Evolutionary conservation across 768 basidiomycete species (phyloP), one percentile per base, ranked within the genome.

Genomic region (Mycena venus): DNA sequence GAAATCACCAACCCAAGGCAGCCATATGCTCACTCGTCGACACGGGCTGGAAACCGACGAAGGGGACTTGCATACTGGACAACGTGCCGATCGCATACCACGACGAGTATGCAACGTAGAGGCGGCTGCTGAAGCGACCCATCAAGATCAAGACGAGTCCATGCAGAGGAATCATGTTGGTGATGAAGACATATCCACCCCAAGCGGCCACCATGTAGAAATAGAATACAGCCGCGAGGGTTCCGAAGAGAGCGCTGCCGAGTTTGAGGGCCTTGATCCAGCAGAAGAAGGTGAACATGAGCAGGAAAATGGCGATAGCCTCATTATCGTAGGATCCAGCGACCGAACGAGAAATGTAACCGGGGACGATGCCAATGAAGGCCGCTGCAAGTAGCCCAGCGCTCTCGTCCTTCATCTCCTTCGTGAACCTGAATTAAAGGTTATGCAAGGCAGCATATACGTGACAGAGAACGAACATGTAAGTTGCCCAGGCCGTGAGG

Each of bases 151-250:
- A 92, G 40, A 95, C 93, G n/a, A 99, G 90, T 0, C 96, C 95
- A 79, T 99, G 98, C 2, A 99, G 86, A 42, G 98, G 98, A 72
- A 99, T 97, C 98, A 99, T 99, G 89, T 99, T 99, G 56, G 98
- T 99, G 83, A 99, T 99, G 89, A 99, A 99, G 0, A 95, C 98
- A 85, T 99, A 99, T 77, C 97, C 96, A 88, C 98, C 98, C 98
- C 98, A 99, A 34, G 98, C 98, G 64, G 98, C 98, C n/a, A 99
- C 98, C 98, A 99, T 99, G 90, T 99, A 99, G 78, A 99, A 99
- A 86, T 99, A 99, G 86, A 99, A 99, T 4, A 99, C 85, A 21
- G 97, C 98, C 55, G 98, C 93, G 47, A 95, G 80, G 29, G 95
- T 95, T 25, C 96, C 98, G 78, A 91, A 98, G 73, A 98, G 90